phyloP scores from a whole-genome alignment of 495 filamentous ascomycete genomes.

The Neurospora tetrasperma region DNA sequence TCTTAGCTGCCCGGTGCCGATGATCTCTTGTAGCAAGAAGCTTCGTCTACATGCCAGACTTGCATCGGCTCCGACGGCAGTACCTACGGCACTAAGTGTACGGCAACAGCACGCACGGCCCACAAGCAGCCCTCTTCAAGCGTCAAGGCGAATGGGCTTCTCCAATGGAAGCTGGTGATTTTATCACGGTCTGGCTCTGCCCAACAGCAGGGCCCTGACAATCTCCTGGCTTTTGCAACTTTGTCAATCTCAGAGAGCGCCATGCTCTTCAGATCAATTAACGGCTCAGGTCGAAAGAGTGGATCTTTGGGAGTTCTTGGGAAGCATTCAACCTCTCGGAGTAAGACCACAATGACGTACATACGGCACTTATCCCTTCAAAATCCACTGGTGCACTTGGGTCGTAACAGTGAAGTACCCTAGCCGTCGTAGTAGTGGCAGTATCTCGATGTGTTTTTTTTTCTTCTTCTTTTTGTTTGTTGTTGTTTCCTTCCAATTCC shows the following conservation, averaged over 20 bases:
- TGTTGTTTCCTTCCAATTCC: not conserved
- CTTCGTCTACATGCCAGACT: not conserved
- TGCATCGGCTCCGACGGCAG: not conserved
- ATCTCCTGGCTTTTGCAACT: not conserved
- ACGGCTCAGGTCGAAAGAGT: not conserved
- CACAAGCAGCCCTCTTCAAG: not conserved
- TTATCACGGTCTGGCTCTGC: not conserved
- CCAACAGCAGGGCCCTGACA: not conserved
- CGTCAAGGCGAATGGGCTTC: not conserved
- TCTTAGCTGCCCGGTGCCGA: not conserved
- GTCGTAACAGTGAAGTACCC: not conserved
- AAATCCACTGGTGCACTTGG: not conserved
- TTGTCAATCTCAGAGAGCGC: not conserved
- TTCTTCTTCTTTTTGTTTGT: not conserved
- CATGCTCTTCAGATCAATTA: not conserved
- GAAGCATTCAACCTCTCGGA: not conserved
- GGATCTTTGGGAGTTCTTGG: not conserved
- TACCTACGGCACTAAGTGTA: not conserved
- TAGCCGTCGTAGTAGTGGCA: not conserved
- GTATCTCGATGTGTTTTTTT: not conserved
- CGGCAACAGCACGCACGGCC: not conserved
- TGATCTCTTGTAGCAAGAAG: not conserved
- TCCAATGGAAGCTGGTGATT: constrained; percentile 1
- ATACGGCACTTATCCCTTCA: not conserved
- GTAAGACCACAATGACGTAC: not conserved